phyloP scores from a whole-genome alignment of 768 basidiomycete genomes.

The Amanita pallidorosea region DNA sequence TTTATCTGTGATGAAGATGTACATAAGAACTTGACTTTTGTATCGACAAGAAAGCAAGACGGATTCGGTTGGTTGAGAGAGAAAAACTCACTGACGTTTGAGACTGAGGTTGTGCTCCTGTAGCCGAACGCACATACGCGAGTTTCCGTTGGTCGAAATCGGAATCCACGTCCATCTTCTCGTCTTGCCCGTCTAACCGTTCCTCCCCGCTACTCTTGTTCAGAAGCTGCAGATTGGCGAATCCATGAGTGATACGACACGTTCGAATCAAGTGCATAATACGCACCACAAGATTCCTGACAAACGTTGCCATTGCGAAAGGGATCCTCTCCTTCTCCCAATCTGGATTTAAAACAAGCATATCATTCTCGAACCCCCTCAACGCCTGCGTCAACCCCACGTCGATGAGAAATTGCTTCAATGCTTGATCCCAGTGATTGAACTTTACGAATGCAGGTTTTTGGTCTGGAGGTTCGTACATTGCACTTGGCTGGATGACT shows the following conservation, averaged over 20 bases:
- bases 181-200: not conserved
- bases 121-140: constrained; percentile 42
- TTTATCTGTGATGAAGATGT: constrained; percentile 34
- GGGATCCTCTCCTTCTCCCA: constrained; percentile 55
- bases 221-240: constrained; percentile 12
- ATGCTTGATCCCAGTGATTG: constrained; percentile 50
- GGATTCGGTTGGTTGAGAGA: not conserved
- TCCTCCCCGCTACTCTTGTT: not conserved
- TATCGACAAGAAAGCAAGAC: not conserved
- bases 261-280: not conserved
- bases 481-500: too few species aligned
- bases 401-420: constrained; percentile 42
- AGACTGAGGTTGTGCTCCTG: constrained; percentile 35
- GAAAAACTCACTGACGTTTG: constrained; percentile 44
- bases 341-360: constrained; percentile 55
- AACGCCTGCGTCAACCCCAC: constrained; percentile 49
- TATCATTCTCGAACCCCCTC: constrained; percentile 57
- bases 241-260: not conserved
- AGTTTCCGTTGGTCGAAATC: constrained; percentile 59
- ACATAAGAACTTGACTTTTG: constrained; percentile 7
- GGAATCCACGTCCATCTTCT: not conserved
- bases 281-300: constrained; percentile 40
- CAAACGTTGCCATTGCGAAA: constrained; percentile 40
- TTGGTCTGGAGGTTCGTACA: too few species aligned
- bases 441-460: constrained; percentile 25